Percentiles rank a stretch among this genome's conserved stretches.
Conservation (phyloP, 495 filamentous ascomycete genomes). For the Sordaria brevicollis region DNA sequence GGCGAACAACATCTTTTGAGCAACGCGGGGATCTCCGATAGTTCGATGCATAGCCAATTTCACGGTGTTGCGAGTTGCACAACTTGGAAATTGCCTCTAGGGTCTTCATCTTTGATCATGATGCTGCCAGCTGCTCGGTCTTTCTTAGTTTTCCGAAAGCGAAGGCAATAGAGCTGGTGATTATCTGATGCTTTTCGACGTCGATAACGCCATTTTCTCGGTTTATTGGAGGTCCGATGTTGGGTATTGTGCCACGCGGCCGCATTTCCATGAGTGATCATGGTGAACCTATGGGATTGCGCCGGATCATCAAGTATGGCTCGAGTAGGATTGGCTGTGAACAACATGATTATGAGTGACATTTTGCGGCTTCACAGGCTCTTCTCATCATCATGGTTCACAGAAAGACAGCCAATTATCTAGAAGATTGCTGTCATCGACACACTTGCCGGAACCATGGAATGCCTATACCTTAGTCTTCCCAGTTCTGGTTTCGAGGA, state of each 20-base stretch:
- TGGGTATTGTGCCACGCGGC: neutral
- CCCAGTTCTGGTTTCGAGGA: neutral
- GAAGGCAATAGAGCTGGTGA: neutral
- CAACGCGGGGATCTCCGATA: neutral
- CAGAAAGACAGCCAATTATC: neutral
- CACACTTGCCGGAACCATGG: neutral
- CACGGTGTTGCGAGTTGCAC: neutral
- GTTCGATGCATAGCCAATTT: too few species aligned
- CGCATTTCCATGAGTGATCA: neutral
- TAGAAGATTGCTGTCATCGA: neutral
- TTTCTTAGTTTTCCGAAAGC: neutral
- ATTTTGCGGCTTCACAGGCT: neutral
- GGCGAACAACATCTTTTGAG: neutral
- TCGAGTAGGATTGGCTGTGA: neutral
- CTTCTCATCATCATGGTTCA: neutral
- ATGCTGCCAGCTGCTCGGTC: neutral
- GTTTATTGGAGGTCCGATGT: neutral
- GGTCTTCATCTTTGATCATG: neutral
- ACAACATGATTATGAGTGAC: neutral
- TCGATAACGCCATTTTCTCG: neutral
- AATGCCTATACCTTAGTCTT: neutral
- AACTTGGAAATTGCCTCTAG: neutral
- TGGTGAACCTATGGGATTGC: neutral
- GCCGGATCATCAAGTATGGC: neutral
- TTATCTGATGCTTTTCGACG: neutral